These are phyloP conservation scores for Pichia sp. DNA, from an alignment of 1,139 yeast species.

Conservation along the genomic window DNA sequence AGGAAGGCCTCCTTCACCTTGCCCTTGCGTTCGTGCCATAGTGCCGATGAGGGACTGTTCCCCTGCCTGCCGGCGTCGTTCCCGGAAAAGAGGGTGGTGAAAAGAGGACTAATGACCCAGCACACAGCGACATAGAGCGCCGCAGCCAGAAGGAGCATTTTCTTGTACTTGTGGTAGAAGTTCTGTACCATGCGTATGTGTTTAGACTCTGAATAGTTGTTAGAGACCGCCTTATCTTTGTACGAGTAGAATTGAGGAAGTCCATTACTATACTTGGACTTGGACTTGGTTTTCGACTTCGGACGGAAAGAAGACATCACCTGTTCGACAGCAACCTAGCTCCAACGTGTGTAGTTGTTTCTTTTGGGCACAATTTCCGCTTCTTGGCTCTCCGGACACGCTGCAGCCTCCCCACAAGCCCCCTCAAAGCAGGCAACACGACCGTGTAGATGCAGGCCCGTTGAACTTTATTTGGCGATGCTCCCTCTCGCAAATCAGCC, in stretches of 20 bases:
- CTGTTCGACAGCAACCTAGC: background rate
- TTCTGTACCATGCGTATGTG: conserved; percentile 4
- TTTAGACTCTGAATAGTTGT: conserved; percentile 10
- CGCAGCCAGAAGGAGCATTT: conserved; percentile 3
- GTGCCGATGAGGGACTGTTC: conserved; percentile 2
- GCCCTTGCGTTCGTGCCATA: conserved; percentile 46
- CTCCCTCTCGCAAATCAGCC: background rate
- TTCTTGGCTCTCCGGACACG: no score
- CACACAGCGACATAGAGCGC: conserved; percentile 6
- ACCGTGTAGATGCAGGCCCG: no score
- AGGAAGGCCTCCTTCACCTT: conserved; percentile 63
- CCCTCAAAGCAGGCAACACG: no score
- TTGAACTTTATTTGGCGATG: background rate
- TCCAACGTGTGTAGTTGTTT: no score
- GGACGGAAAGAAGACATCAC: conserved; percentile 17
- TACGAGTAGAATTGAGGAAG: conserved; percentile 19
- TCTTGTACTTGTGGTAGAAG: conserved; percentile 14
- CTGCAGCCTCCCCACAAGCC: no score
- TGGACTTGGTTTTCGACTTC: conserved; percentile 10
- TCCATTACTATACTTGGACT: conserved; percentile 17
- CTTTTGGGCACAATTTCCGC: no score
- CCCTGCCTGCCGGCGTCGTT: background rate
- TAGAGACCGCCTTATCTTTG: conserved; percentile 16
- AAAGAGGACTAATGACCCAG: conserved; percentile 12
- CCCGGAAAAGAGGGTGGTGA: background rate